Evolutionary conservation across 2,329 filamentous ascomycete species (phyloP).

Genomic region (Domatiomyces globalis): DNA sequence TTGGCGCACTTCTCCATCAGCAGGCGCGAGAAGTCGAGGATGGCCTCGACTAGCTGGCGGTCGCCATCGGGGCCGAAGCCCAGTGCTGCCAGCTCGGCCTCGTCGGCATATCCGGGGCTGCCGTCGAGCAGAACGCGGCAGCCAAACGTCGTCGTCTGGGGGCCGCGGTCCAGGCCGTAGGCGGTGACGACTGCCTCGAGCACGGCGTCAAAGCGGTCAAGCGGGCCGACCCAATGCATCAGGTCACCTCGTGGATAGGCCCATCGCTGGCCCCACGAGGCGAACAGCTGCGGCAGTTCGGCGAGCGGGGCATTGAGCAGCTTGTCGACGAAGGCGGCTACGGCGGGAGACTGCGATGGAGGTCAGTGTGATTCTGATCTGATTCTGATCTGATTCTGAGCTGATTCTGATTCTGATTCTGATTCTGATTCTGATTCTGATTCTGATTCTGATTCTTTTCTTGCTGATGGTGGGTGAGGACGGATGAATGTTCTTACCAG

Average conservation of each 20-base stretch:
- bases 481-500: conserved; percentile 27
- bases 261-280: conserved; percentile 76
- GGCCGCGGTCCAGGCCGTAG: conserved; percentile 67
- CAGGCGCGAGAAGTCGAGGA: conserved; percentile 74
- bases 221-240: conserved; percentile 91
- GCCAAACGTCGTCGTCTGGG: conserved; percentile 64
- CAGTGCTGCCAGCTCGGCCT: conserved; percentile 35
- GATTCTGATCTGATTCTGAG: neutral
- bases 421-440: no score
- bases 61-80: conserved; percentile 61
- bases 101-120: conserved; percentile 25
- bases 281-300: conserved; percentile 62
- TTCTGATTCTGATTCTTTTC: neutral
- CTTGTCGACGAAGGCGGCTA: conserved; percentile 63
- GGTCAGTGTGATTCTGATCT: conserved; percentile 16
- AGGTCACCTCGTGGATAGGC: conserved; percentile 89
- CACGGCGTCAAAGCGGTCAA: conserved; percentile 86
- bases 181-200: conserved; percentile 66
- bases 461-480: conserved; percentile 4
- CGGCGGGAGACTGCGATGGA: conserved; percentile 60
- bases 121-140: conserved; percentile 50
- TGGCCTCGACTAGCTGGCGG: conserved; percentile 58
- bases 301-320: conserved; percentile 57
- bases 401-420: no score
- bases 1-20: conserved; percentile 93